Base-by-base conservation (phyloP, 1,284 basidiomycete genomes). In the Ceratobasidium sp. region DNA sequence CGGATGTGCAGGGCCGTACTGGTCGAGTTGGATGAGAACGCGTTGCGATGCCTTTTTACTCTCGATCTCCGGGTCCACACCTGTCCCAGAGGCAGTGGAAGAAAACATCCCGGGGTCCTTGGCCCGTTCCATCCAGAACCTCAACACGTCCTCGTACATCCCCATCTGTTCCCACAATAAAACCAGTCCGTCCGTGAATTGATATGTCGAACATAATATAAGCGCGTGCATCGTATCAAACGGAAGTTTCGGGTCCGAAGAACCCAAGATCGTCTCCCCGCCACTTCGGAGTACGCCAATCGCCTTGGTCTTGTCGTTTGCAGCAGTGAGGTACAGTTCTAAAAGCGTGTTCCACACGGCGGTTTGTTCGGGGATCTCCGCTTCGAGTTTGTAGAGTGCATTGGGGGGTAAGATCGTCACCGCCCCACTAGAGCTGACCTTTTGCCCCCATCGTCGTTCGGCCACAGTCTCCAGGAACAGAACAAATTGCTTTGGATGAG, bases 271-370 rank as follows among this genome's bases (percentile, higher is more conserved):
- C 5, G 73, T 76, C 13, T 66, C 73, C 20, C 73, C 73, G 9
- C 73, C 73, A 57, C 73, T 76, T 78, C 88, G 84, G 23, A 98
- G 87, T 0, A 97, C 84, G 2, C 87, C 88, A 70, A 96, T 77
- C 66, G 54, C 77, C 80, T 83, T 82, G 3, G 80, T 78, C 52
- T 80, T 80, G 26, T 80, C 80, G 76, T 87, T 82, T 0, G 83
- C 80, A 1, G 81, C 13, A 17, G 80, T 80, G 38, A 99, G 90
- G 83, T 99, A 99, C 20, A 99, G 89, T 85, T 99, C 97, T 71
- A 99, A 87, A 1, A 99, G 87, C 0, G 97, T 98, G 84, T 98
- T 98, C 97, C 97, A 99, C 15, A 98, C 92, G 0, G 96, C 93
- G 13, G 90, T 88, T 83, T 97, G 95, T 83, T 98, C 80, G 26